A percentile compares a stretch with the other conserved stretches of the same genome.
These are phyloP conservation scores for Verticillium zaregamsianum DNA, from an alignment of 2,329 filamentous ascomycete genomes.

Conservation along the genomic window DNA sequence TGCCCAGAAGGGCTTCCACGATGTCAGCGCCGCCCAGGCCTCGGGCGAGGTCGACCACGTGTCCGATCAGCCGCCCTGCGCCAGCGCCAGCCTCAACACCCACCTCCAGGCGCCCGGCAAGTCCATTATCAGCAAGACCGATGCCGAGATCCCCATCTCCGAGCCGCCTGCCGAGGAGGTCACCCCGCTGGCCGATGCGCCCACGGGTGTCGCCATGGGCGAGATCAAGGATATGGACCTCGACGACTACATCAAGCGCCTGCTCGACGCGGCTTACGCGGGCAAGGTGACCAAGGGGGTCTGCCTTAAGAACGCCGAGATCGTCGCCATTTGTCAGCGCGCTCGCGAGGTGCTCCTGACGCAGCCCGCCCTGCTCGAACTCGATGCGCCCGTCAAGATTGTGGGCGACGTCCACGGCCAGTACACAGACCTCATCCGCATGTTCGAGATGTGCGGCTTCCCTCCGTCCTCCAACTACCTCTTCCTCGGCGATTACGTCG, in stretches of 20 bases:
- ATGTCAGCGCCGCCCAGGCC: slow-evolving; percentile 75
- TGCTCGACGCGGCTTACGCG: slow-evolving; percentile 91
- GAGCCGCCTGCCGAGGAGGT: slow-evolving; percentile 38
- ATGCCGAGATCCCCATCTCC: slow-evolving; percentile 62
- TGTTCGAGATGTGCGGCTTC: slow-evolving; percentile 99
- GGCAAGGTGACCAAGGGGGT: slow-evolving; percentile 98
- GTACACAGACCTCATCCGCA: slow-evolving; percentile 90
- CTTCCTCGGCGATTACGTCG: slow-evolving; percentile 94
- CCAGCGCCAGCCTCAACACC: slow-evolving; percentile 52
- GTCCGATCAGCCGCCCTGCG: slow-evolving; percentile 81
- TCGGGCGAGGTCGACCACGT: slow-evolving; percentile 92
- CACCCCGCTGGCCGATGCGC: slow-evolving; percentile 41
- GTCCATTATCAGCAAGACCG: slow-evolving; percentile 83
- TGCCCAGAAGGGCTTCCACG: slow-evolving; percentile 70
- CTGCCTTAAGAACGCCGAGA: slow-evolving; percentile 95
- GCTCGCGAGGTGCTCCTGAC: slow-evolving; percentile 85
- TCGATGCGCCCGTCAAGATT: slow-evolving; percentile 94
- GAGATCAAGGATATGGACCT: slow-evolving; percentile 90
- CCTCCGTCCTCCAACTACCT: slow-evolving; percentile 88
- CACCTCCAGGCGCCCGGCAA: slow-evolving; percentile 70
- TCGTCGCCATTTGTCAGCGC: slow-evolving; percentile 85
- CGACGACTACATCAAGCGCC: slow-evolving; percentile 93
- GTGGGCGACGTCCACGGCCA: slow-evolving; percentile 96
- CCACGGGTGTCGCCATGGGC: slow-evolving; percentile 69
- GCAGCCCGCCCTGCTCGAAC: slow-evolving; percentile 86